Percentiles rank a stretch among this genome's conserved stretches.
Evolutionary conservation across 1,139 yeast genomes (phyloP).

Genomic region (Debaryomyces subglobosus): DNA sequence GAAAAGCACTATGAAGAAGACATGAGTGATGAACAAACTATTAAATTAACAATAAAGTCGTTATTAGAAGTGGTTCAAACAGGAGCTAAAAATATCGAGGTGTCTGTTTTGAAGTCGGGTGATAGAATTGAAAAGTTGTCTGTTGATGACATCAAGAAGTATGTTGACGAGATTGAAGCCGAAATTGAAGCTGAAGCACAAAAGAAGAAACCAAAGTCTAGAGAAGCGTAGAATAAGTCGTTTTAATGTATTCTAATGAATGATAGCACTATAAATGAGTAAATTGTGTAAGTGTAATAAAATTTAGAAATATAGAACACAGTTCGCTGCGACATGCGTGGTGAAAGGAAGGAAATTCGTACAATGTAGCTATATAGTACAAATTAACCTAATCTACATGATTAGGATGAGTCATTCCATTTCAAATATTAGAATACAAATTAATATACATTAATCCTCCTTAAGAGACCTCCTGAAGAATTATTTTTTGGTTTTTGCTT

Average conservation of each 20-base stretch:
- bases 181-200: slow-evolving; percentile 92
- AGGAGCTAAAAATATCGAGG: slow-evolving; percentile 94
- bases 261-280: not conserved
- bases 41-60: slow-evolving; percentile 81
- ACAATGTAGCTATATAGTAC: not conserved
- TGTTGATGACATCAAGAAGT: slow-evolving; percentile 66
- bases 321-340: not conserved
- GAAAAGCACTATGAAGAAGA: slow-evolving; percentile 87
- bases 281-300: slow-evolving; percentile 2
- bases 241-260: slow-evolving; percentile 4
- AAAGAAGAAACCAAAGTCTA: slow-evolving; percentile 65
- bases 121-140: slow-evolving; percentile 55
- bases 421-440: not conserved
- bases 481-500: slow-evolving; percentile 19
- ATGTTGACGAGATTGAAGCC: slow-evolving; percentile 73
- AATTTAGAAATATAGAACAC: not conserved
- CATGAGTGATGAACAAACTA: slow-evolving; percentile 67
- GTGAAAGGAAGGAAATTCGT: not conserved
- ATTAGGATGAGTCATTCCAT: not conserved
- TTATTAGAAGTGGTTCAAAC: slow-evolving; percentile 96
- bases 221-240: slow-evolving; percentile 17
- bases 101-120: slow-evolving; percentile 81
- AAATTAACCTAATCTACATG: not conserved
- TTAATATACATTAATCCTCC: slow-evolving; percentile 1
- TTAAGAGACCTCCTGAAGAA: not conserved